phyloP scores from a whole-genome alignment of 2,329 filamentous ascomycete genomes.

The Curvularia lunata region DNA sequence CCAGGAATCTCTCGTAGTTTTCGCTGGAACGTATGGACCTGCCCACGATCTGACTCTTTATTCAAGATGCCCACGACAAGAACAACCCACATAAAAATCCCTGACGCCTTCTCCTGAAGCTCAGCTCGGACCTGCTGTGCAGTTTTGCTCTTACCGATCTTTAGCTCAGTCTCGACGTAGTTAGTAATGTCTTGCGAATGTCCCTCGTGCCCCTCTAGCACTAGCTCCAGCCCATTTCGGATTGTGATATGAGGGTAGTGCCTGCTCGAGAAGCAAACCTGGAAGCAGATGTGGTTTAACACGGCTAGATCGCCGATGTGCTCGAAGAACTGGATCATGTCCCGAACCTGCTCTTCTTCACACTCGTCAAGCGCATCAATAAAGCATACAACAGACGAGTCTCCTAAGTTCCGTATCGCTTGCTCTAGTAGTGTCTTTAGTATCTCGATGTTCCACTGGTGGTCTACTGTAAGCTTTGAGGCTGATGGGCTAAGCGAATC shows the following conservation, averaged over 20 bases:
- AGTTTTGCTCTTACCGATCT: conserved; percentile 25
- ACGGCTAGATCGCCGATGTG: conserved; percentile 41
- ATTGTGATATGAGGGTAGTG: conserved; percentile 56
- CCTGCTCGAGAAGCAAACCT: too few relatives aligned
- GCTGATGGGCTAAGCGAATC: conserved; percentile 4
- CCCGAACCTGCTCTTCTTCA: conserved; percentile 50
- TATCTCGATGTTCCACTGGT: conserved; percentile 22
- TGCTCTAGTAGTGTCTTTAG: conserved; percentile 29
- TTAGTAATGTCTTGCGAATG: conserved; percentile 48
- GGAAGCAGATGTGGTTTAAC: too few relatives aligned
- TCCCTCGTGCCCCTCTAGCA: conserved; percentile 47
- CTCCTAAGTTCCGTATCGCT: conserved; percentile 20
- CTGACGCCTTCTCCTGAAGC: conserved; percentile 49
- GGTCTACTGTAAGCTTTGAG: conserved; percentile 7
- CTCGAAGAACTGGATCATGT: conserved; percentile 56
- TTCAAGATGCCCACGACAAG: conserved; percentile 52
- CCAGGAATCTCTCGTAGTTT: background rate
- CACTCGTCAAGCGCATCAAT: conserved; percentile 60
- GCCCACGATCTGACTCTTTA: conserved; percentile 49
- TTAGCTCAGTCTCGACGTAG: conserved; percentile 30
- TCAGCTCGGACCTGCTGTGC: conserved; percentile 34
- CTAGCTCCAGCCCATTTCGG: conserved; percentile 33
- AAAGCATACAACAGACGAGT: conserved; percentile 29
- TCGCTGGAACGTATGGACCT: background rate
- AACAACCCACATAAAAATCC: conserved; percentile 54